Evolutionary conservation across 164 flowering plant genomes (phyloP), one percentile per base, ranked within the genome.

Genomic region (Echeveria elegans): DNA sequence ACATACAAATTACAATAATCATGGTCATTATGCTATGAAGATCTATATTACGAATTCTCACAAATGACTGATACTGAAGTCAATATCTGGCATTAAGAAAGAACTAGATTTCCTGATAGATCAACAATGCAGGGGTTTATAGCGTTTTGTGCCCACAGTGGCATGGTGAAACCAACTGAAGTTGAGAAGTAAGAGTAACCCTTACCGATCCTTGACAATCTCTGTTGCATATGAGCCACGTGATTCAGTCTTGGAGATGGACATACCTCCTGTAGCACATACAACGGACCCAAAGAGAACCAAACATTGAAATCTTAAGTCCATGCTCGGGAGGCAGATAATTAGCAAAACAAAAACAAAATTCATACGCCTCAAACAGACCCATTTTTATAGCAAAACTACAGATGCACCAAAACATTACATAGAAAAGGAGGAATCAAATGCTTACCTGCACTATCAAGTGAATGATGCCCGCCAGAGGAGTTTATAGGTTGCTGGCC

Each of bases 391-490:
- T n/a, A n/a, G n/a, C n/a, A n/a, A n/a, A n/a, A n/a, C n/a, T n/a
- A n/a, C n/a, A n/a, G n/a, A n/a, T n/a, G n/a, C n/a, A n/a, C n/a
- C n/a, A n/a, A n/a, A n/a, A n/a, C n/a, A n/a, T n/a, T n/a, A n/a
- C n/a, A n/a, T n/a, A n/a, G 36, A 32, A 31, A 61, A 32, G 18
- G n/a, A 56, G 30, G 30, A 66, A 50, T 4, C 32, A 21, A 61
- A 48, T 60, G 47, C 21, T 64, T 76, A 85, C 87, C 81, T 68
- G 76, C 21, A 74, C 37, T 60, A 47, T 81, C 74, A 47, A 63
- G 69, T 26, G 84, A 77, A 63, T 70, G 64, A 56, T 81, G 79
- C 76, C 83, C 80, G 65, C 72, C 72, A 31, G 80, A 74, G 61
- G 78, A 48, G 70, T 74, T 80, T 36, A 63, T 56, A 8, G 76